A percentile compares a stretch with the other conserved stretches of the same genome.
Evolutionary conservation across 306 rosid genomes (phyloP).

Genomic region (Cucumis sativus): Cucumber_9930_V3 NC_026660.2:6543501-6544000

Average conservation of each 20-base stretch:
- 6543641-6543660: neutral
- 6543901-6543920: neutral
- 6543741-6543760: neutral
- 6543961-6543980: neutral
- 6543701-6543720: neutral
- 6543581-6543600: conserved; percentile 1
- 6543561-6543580: neutral
- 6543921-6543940: neutral
- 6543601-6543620: neutral
- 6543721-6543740: neutral
- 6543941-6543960: neutral
- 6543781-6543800: neutral
- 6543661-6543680: neutral
- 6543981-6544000: neutral
- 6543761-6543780: neutral
- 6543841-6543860: neutral
- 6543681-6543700: neutral
- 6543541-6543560: neutral
- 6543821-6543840: neutral
- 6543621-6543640: neutral
- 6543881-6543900: neutral
- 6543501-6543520: neutral
- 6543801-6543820: neutral
- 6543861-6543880: neutral
- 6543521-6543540: neutral